A percentile compares a stretch with the other conserved stretches of the same genome.
Conservation (phyloP, 2,329 filamentous ascomycete species). For the Grosmannia serpens region DNA sequence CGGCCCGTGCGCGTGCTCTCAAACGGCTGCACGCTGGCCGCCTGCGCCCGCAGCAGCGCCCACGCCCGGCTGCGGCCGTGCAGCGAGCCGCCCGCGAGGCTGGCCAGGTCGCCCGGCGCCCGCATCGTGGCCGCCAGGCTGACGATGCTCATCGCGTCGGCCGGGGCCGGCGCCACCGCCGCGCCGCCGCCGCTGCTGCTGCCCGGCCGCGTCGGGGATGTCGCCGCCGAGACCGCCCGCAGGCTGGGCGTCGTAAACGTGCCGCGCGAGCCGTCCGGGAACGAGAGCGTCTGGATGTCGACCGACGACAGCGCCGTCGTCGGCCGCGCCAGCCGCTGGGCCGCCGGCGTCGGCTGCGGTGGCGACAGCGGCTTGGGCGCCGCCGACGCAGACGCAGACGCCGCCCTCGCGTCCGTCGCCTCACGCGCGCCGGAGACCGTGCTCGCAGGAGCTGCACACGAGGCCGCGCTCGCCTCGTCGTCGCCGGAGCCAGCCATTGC, state of each 20-base stretch:
- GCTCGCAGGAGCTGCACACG: not conserved
- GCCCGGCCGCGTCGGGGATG: constrained; percentile 21
- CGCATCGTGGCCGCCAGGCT: constrained; percentile 55
- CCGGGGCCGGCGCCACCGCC: not conserved
- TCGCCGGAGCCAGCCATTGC: constrained; percentile 3
- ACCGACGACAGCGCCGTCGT: constrained; percentile 78
- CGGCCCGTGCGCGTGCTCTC: constrained; percentile 34
- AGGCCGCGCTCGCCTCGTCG: not conserved
- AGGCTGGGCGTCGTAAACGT: constrained; percentile 39
- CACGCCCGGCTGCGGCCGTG: constrained; percentile 57
- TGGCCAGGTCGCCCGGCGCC: constrained; percentile 62
- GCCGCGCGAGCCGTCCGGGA: constrained; percentile 57
- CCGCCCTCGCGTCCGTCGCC: not conserved
- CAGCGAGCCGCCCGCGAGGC: constrained; percentile 63
- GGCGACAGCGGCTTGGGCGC: no score
- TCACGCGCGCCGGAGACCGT: not conserved
- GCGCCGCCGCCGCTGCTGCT: constrained; percentile 21
- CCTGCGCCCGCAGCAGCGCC: constrained; percentile 53
- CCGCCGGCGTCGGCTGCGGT: constrained; percentile 26
- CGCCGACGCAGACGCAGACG: no score
- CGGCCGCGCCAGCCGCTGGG: constrained; percentile 45
- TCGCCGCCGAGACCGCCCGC: constrained; percentile 24
- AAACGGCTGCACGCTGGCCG: constrained; percentile 48
- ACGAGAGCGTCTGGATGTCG: constrained; percentile 66
- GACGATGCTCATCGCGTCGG: constrained; percentile 53